phyloP scores from a whole-genome alignment of 192 early-diverging fungal genomes.

The Mortierella antarctica region DNA sequence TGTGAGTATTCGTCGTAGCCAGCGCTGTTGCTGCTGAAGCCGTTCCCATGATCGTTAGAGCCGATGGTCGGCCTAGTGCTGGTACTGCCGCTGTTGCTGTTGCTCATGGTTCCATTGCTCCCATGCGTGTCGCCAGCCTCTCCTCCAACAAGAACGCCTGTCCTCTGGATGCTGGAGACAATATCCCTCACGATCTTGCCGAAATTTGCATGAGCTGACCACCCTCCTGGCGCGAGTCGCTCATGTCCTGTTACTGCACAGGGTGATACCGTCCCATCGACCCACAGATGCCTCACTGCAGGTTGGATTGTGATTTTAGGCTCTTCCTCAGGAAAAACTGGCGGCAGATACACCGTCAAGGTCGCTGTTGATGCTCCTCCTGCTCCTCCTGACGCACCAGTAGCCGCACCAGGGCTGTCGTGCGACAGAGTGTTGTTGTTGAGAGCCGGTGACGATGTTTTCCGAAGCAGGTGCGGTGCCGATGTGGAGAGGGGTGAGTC shows the following conservation, averaged over 20 bases:
- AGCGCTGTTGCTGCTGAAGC: conserved; percentile 18
- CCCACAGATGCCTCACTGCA: conserved; percentile 64
- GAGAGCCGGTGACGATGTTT: background rate
- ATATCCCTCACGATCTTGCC: conserved; percentile 69
- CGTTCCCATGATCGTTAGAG: background rate
- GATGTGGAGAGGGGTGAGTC: conserved; percentile 16
- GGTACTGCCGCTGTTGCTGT: conserved; percentile 12
- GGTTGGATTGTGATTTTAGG: conserved; percentile 64
- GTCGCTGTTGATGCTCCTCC: conserved; percentile 12
- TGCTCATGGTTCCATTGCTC: conserved; percentile 6
- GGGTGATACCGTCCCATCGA: conserved; percentile 52
- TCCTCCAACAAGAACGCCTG: conserved; percentile 46
- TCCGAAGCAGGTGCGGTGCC: conserved; percentile 13
- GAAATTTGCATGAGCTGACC: conserved; percentile 56
- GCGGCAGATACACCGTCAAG: conserved; percentile 58
- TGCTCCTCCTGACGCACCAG: background rate
- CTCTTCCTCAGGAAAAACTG: conserved; percentile 62
- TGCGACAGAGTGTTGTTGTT: conserved; percentile 7
- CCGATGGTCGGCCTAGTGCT: background rate
- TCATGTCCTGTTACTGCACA: conserved; percentile 60
- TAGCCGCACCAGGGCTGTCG: background rate
- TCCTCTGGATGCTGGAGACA: conserved; percentile 50
- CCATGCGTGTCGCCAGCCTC: conserved; percentile 20
- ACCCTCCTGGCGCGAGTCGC: conserved; percentile 46
- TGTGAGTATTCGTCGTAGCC: conserved; percentile 49